Conservation (phyloP, 2,329 filamentous ascomycete species). For the Stenocarpella maydis region DNA sequence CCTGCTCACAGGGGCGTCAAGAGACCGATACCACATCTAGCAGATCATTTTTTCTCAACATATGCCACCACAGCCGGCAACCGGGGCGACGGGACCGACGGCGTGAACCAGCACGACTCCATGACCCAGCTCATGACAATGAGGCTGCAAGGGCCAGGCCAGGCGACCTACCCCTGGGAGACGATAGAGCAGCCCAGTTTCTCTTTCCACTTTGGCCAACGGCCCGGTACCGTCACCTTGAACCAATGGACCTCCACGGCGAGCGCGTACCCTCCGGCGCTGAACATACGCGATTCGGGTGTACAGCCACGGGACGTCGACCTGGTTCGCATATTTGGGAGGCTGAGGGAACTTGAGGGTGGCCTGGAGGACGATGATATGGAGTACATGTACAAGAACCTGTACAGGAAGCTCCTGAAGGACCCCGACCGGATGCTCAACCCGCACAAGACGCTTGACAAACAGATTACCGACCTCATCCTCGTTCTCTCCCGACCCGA, state of each 20-base stretch:
- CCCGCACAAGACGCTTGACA: constrained; percentile 71
- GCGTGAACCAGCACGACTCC: constrained; percentile 58
- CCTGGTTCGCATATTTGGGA: constrained; percentile 64
- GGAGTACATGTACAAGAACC: constrained; percentile 65
- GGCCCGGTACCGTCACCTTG: constrained; percentile 75
- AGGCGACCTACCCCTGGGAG: constrained; percentile 67
- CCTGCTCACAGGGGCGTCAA: constrained; percentile 65
- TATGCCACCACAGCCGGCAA: constrained; percentile 62
- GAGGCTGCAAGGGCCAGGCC: constrained; percentile 53
- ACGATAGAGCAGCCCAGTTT: constrained; percentile 79
- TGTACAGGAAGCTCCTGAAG: constrained; percentile 74
- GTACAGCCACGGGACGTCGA: constrained; percentile 68
- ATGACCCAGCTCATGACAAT: constrained; percentile 69
- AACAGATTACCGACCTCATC: constrained; percentile 77
- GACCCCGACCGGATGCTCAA: constrained; percentile 70
- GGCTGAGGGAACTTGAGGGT: constrained; percentile 65
- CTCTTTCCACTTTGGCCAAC: constrained; percentile 70
- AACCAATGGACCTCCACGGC: constrained; percentile 72
- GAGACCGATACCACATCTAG: constrained; percentile 61
- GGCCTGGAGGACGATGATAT: constrained; percentile 66
- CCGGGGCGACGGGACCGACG: constrained; percentile 54
- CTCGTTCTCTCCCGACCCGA: constrained; percentile 71
- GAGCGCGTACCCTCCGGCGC: constrained; percentile 62
- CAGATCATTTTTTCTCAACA: constrained; percentile 63
- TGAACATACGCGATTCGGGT: constrained; percentile 66